These are phyloP conservation scores for Kipferlia bialata DNA, from an alignment of 78 protist genomes.

Conservation along the genomic window DNA sequence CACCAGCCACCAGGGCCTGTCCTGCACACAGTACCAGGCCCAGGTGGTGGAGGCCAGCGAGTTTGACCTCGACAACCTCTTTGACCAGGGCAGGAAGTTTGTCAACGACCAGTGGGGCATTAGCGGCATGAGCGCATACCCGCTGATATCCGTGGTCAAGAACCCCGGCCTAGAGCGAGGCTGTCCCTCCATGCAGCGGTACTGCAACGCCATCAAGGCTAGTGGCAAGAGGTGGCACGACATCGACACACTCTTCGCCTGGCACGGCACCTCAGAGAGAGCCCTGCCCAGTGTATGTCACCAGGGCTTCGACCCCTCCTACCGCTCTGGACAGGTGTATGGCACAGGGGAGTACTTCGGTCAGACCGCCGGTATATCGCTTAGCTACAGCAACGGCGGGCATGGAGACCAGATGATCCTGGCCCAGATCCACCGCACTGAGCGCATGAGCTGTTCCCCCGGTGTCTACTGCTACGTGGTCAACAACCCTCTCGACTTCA, in stretches of 20 bases:
- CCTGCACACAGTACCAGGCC: no score
- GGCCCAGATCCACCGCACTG: neutral
- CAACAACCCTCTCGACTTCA: neutral
- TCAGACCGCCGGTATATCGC: neutral
- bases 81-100: no score
- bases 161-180: neutral
- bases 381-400: neutral
- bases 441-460: neutral
- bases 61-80: no score
- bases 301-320: slow-evolving; percentile 2
- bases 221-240: neutral
- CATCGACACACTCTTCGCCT: neutral
- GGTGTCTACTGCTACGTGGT: neutral
- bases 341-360: slow-evolving; percentile 10
- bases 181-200: neutral
- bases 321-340: neutral
- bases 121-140: no score
- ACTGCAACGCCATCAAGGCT: neutral
- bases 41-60: no score
- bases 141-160: no score
- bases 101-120: no score
- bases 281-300: neutral
- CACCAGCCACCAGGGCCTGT: no score
- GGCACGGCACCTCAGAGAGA: neutral
- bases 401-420: neutral